Conservation (phyloP, 768 basidiomycete genomes). For the Tricholoma matsutake region DNA sequence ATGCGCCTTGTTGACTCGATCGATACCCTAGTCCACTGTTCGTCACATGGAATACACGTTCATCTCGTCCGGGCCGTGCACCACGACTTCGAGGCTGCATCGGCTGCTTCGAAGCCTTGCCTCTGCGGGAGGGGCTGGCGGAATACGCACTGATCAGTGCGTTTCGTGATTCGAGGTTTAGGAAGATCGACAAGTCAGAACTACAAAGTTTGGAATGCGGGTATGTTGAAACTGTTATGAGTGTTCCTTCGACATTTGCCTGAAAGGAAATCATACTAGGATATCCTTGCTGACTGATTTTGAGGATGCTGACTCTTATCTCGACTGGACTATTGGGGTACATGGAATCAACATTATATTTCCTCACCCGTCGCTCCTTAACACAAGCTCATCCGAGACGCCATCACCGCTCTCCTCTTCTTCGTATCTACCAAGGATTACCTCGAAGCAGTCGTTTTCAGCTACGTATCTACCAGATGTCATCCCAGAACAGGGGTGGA, state of each 20-base stretch:
- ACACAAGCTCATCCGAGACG: constrained; percentile 49
- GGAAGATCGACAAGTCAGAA: constrained; percentile 72
- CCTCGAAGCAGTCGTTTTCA: constrained; percentile 59
- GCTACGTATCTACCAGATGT: constrained; percentile 96
- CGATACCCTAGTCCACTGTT: constrained; percentile 71
- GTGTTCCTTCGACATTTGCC: neutral
- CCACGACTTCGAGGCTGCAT: constrained; percentile 88
- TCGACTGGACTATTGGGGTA: constrained; percentile 90
- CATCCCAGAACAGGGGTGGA: constrained; percentile 92
- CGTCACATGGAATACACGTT: constrained; percentile 90
- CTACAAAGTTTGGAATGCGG: constrained; percentile 81
- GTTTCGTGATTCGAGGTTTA: constrained; percentile 85
- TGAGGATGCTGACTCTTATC: constrained; percentile 76
- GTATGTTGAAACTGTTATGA: constrained; percentile 43
- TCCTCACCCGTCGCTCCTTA: constrained; percentile 68
- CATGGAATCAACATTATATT: constrained; percentile 93
- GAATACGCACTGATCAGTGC: constrained; percentile 94
- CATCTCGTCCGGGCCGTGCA: constrained; percentile 54
- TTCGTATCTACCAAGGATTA: constrained; percentile 50
- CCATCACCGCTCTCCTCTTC: constrained; percentile 75
- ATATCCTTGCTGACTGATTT: constrained; percentile 94
- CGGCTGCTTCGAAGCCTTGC: constrained; percentile 81
- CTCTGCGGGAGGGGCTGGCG: constrained; percentile 70
- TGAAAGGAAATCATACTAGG: constrained; percentile 35
- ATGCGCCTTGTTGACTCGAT: neutral